phyloP scores from a whole-genome alignment of 495 filamentous ascomycete species.

The Xylaria scruposa region DNA sequence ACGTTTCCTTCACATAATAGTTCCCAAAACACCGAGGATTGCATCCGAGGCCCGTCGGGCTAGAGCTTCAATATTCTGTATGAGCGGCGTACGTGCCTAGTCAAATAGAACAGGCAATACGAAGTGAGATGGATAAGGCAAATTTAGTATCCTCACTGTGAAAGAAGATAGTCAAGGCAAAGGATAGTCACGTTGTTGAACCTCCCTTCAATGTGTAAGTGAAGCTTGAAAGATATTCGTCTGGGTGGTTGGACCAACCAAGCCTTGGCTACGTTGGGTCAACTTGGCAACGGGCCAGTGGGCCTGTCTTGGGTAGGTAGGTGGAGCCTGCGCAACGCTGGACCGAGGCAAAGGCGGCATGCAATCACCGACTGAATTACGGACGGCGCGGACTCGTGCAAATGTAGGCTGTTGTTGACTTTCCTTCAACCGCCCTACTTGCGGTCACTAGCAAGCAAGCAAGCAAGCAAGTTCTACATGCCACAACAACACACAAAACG shows the following conservation, averaged over 20 bases:
- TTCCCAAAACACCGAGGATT: background rate
- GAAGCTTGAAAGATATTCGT: no score
- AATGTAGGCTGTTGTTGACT: constrained; percentile 20
- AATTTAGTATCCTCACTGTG: background rate
- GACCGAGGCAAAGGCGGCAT: constrained; percentile 36
- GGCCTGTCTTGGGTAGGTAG: background rate
- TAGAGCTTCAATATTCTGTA: no score
- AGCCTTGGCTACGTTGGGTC: background rate
- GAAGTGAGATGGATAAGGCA: background rate
- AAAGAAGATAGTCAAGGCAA: background rate
- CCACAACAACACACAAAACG: constrained; percentile 15
- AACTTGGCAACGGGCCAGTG: background rate
- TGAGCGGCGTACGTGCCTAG: no score
- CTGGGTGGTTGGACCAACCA: background rate
- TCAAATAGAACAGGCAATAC: no score
- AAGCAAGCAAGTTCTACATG: constrained; percentile 37
- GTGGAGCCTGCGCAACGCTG: constrained; percentile 30
- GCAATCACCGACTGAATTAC: constrained; percentile 16
- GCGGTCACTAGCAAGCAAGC: constrained; percentile 26
- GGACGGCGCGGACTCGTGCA: background rate
- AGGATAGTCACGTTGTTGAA: background rate
- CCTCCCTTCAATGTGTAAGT: background rate
- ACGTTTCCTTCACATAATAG: background rate
- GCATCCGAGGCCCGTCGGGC: no score
- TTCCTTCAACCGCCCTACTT: constrained; percentile 29